Conservation (phyloP, 2,329 filamentous ascomycete species). For the Fusarium staphyleae region DNA sequence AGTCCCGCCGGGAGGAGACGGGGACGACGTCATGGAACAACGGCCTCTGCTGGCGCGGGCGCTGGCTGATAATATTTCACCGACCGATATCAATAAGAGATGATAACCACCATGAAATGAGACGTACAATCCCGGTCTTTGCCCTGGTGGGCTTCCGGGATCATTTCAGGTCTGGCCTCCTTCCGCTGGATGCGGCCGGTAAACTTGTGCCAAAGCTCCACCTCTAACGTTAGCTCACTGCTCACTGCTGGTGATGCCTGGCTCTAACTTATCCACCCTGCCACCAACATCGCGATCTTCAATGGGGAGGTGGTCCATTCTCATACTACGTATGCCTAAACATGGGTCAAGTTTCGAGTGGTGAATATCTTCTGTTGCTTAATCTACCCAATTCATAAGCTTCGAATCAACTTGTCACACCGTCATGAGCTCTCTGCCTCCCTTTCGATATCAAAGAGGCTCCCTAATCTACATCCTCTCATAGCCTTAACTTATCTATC, state of each 20-base stretch:
- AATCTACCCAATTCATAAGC: not conserved
- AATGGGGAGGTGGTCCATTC: conserved; percentile 13
- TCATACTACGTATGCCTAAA: conserved; percentile 10
- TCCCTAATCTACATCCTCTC: too few relatives aligned
- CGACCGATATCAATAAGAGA: not conserved
- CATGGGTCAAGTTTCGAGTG: not conserved
- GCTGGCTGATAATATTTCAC: conserved; percentile 1
- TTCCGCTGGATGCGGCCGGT: conserved; percentile 27
- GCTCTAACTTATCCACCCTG: conserved; percentile 6
- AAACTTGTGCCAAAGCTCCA: conserved; percentile 24
- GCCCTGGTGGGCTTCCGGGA: not conserved
- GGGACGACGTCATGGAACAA: conserved; percentile 4
- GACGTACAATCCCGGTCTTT: not conserved
- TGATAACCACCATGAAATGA: not conserved
- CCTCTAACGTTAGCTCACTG: conserved; percentile 3
- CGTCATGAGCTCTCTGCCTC: not conserved
- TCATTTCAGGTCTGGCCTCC: not conserved
- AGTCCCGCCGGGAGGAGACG: not conserved
- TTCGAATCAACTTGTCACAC: not conserved
- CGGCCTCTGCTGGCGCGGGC: not conserved
- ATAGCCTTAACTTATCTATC: too few relatives aligned
- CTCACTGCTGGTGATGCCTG: conserved; percentile 24
- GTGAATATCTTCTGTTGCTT: not conserved
- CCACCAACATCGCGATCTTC: conserved; percentile 33
- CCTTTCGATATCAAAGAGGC: too few relatives aligned